Base-by-base conservation (phyloP, 1,139 yeast genomes). In the Debaryomyces psychrophilus region DNA sequence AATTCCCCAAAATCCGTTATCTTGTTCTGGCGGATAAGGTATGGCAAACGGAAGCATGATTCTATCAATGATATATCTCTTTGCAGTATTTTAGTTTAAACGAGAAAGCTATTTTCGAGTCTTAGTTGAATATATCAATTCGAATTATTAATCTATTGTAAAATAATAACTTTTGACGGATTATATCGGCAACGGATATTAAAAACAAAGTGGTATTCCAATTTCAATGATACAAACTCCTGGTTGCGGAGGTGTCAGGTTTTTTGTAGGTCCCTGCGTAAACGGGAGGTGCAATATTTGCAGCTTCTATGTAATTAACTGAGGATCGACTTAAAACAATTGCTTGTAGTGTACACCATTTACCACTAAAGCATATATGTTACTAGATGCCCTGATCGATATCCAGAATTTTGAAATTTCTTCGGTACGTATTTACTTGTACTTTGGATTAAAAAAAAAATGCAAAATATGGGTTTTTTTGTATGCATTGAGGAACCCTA, bases 41-140 rank as follows among this genome's bases (percentile, higher is more conserved):
- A 65, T 58, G 23, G 78, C 78, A 62, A 74, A 74, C n/a, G 79
- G 79, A 47, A 74, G 65, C 79, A 74, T 74, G 65, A 68, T 14
- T 33, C 33, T 29, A 33, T 20, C 22, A 20, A 20, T 20, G 5
- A 20, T 20, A 20, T 20, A n/a, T 33, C 25, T 33, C 17, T 14
- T 18, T 29, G 20, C 18, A 15, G 8, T 33, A 18, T 17, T 33
- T 33, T 6, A 33, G 18, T 12, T 18, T 20, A 11, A 33, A 33
- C 20, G 6, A 33, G 11, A 31, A 12, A 2, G 14, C 15, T 29
- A 9, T 29, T 15, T 5, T 11, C n/a, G 5, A 29, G 33, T 29
- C 12, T 12, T 7, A 14, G 17, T 29, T 15, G 33, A 8, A 14
- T 14, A 29, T 20, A 29, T 29, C 17, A 29, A 29, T 15, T 14